Conservation (phyloP, 495 filamentous ascomycete genomes). For the Podospora fimiseda region DNA sequence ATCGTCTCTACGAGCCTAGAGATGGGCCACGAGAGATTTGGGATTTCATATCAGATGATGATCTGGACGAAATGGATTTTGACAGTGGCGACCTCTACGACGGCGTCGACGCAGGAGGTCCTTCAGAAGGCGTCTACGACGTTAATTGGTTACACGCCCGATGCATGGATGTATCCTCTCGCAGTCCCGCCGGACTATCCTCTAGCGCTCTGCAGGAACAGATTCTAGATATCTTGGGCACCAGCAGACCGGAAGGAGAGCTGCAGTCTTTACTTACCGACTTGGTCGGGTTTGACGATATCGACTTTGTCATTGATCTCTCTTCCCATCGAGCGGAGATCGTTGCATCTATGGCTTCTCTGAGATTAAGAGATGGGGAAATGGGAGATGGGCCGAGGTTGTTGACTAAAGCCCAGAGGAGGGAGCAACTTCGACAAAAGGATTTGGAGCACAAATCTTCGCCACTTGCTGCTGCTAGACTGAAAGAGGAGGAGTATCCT, state of each 20-base stretch:
- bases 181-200: conserved; percentile 53
- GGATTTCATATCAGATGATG: conserved; percentile 75
- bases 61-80: conserved; percentile 47
- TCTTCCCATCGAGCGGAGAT: conserved; percentile 67
- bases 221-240: conserved; percentile 59
- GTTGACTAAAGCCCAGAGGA: conserved; percentile 68
- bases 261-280: conserved; percentile 87
- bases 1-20: conserved; percentile 57
- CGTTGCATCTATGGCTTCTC: conserved; percentile 24
- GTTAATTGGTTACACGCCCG: conserved; percentile 57
- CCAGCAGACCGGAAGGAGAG: conserved; percentile 67
- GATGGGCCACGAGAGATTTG: conserved; percentile 73
- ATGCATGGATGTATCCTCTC: conserved; percentile 54
- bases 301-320: conserved; percentile 82
- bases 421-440: conserved; percentile 62
- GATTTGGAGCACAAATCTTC: conserved; percentile 81
- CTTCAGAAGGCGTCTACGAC: conserved; percentile 29
- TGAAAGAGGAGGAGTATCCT: conserved; percentile 69
- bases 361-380: conserved; percentile 37
- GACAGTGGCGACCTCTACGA: conserved; percentile 41
- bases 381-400: conserved; percentile 47
- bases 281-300: conserved; percentile 83
- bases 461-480: conserved; percentile 52
- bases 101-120: conserved; percentile 23
- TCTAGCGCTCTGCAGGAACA: conserved; percentile 60